phyloP scores from a whole-genome alignment of 164 flowering plant genomes.

The Vitis rupestris region DNA sequence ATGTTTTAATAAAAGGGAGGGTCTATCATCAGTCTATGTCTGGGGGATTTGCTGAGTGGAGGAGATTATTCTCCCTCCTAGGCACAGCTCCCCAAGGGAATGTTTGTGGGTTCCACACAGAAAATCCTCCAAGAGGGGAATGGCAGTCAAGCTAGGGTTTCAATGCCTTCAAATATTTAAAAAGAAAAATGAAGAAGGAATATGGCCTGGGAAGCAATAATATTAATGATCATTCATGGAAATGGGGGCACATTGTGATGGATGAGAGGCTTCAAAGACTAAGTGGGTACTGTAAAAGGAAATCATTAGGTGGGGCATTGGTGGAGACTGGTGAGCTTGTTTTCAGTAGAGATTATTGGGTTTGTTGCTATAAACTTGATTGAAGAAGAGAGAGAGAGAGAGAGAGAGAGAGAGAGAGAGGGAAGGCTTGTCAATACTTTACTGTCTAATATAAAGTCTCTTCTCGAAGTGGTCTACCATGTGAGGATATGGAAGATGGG shows the following conservation, averaged over 20 bases:
- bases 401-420: no score
- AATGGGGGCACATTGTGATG: constrained; percentile 6
- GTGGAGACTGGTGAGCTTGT: constrained; percentile 2
- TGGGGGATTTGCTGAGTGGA: constrained; percentile 3
- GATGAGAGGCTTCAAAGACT: neutral
- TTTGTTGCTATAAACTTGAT: no score
- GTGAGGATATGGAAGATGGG: constrained; percentile 4
- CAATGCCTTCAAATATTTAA: neutral
- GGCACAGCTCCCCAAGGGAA: constrained; percentile 24
- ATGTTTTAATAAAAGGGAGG: neutral
- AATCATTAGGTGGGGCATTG: constrained; percentile 5
- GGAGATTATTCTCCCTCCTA: constrained; percentile 7
- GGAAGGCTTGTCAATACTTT: neutral
- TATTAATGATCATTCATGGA: constrained; percentile 3
- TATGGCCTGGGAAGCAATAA: neutral
- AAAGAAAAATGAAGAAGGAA: neutral
- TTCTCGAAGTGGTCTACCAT: neutral
- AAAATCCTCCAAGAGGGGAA: neutral
- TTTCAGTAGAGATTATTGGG: neutral
- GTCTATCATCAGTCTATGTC: neutral
- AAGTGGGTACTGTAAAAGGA: constrained; percentile 4
- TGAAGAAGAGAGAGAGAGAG: no score
- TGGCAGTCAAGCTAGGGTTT: constrained; percentile 3
- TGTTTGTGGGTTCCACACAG: constrained; percentile 25
- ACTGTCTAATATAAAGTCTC: neutral